Evolutionary conservation across 2,329 filamentous ascomycete genomes (phyloP), one percentile per base, ranked within the genome.

Genomic region (Aspergillus sp.): DNA sequence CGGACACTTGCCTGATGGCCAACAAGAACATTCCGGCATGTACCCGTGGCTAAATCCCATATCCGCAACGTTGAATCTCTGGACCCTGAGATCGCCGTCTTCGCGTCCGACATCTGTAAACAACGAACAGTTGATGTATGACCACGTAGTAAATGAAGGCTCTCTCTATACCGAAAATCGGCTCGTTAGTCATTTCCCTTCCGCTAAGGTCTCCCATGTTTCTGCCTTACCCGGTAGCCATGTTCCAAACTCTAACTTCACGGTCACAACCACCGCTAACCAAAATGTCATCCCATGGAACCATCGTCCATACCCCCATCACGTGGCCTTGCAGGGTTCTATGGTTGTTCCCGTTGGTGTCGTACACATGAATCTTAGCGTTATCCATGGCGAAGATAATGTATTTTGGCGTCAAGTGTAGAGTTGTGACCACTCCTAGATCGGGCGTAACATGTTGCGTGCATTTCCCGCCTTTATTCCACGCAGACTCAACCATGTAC

Each of bases 231-330:
- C 90, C 93, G 52, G 88, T 95, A 44, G 84, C 83, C 75, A 98
- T 84, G 62, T 98, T 88, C 93, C 93, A 98, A 5, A 98, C 93
- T 49, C 93, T 81, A 23, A 98, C 93, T 64, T 98, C 93, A 51
- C 93, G 82, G 72, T 98, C 93, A 66, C 93, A 98, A 5, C 93
- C 93, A 60, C 93, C 93, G 60, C 90, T 96, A 51, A 98, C 93
- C 52, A 98, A 78, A 46, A 88, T 86, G 66, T 98, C 91, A 50
- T 88, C 91, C 88, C 90, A 96, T 5, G 93, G 93, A 20, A 98
- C 90, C 91, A 98, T 97, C 43, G 93, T 93, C 93, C 93, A 98
- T 17, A 98, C 93, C 37, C 93, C 93, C 93, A 98, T 98, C 41
- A 97, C 88, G 72, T 98, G 93, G 9, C 93, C 93, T 63, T 93